Evolutionary conservation across 2,329 filamentous ascomycete species (phyloP).

Genomic region (Phialophora expanda): DNA sequence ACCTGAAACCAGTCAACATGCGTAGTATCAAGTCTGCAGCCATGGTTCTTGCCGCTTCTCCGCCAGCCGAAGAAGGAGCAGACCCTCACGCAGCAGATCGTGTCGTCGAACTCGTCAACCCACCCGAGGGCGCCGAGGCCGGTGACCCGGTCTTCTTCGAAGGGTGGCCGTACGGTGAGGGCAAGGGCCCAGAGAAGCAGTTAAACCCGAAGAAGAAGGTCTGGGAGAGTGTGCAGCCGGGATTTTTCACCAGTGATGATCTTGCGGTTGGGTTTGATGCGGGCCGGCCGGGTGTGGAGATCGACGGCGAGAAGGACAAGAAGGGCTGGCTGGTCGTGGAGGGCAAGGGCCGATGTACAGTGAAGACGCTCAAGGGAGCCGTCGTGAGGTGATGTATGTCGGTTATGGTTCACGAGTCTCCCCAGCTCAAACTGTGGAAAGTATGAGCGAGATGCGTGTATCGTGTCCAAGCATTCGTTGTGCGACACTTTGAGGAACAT

Average conservation of each 20-base stretch:
- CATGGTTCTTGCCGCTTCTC: constrained; percentile 96
- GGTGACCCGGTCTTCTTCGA: constrained; percentile 93
- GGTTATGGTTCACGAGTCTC: background rate
- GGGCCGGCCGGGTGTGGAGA: constrained; percentile 70
- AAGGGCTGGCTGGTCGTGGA: constrained; percentile 73
- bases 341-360: constrained; percentile 76
- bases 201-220: constrained; percentile 99
- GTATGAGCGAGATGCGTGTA: background rate
- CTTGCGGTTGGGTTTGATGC: constrained; percentile 89
- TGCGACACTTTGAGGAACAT: background rate
- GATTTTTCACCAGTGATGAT: constrained; percentile 84
- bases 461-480: background rate
- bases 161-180: constrained; percentile 80
- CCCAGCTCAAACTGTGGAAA: background rate
- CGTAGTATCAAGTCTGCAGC: constrained; percentile 79
- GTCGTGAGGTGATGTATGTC: constrained; percentile 35
- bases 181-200: constrained; percentile 72
- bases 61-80: constrained; percentile 74
- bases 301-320: constrained; percentile 52
- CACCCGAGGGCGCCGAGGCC: constrained; percentile 76
- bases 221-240: constrained; percentile 95
- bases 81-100: constrained; percentile 79
- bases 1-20: constrained; percentile 99
- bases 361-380: constrained; percentile 80
- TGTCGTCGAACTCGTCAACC: constrained; percentile 81